Evolutionary conservation across 1,284 basidiomycete species (phyloP).

Genomic region (Hymenochaete sp.): DNA sequence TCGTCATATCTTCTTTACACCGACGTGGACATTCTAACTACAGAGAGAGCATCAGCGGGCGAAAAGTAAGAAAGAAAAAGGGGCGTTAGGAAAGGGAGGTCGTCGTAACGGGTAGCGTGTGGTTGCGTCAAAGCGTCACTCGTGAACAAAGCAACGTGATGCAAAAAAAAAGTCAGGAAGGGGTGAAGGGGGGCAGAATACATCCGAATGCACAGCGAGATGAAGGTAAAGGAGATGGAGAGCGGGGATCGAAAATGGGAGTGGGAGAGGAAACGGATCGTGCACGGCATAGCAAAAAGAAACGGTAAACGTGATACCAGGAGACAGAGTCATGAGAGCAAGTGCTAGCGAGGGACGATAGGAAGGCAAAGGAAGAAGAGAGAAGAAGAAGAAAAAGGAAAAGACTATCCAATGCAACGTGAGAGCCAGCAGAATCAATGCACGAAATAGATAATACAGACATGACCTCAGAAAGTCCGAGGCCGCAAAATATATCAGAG

Average conservation of each 20-base stretch:
- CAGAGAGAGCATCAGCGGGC: conserved; percentile 2
- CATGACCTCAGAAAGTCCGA: too few relatives aligned
- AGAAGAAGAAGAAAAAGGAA: background rate
- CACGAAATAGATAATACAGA: background rate
- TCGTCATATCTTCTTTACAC: too few relatives aligned
- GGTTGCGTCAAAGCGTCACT: too few relatives aligned
- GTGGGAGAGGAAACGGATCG: too few relatives aligned
- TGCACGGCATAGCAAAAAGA: too few relatives aligned
- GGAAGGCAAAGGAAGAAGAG: conserved; percentile 1
- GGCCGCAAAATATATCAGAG: too few relatives aligned
- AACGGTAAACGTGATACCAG: background rate
- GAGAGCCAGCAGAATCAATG: background rate
- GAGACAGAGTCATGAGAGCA: background rate
- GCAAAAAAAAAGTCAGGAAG: too few relatives aligned
- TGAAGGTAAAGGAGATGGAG: background rate
- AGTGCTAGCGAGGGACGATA: background rate
- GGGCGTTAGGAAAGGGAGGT: too few relatives aligned
- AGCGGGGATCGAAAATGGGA: background rate
- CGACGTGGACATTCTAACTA: conserved; percentile 1
- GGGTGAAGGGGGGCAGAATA: too few relatives aligned
- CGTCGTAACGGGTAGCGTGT: background rate
- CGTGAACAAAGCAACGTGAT: too few relatives aligned
- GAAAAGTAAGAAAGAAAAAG: background rate
- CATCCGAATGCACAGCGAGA: too few relatives aligned
- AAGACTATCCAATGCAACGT: background rate